These are phyloP conservation scores for Moesziomyces globuligerus DNA, from an alignment of 1,284 basidiomycete species.

Conservation along the genomic window DNA sequence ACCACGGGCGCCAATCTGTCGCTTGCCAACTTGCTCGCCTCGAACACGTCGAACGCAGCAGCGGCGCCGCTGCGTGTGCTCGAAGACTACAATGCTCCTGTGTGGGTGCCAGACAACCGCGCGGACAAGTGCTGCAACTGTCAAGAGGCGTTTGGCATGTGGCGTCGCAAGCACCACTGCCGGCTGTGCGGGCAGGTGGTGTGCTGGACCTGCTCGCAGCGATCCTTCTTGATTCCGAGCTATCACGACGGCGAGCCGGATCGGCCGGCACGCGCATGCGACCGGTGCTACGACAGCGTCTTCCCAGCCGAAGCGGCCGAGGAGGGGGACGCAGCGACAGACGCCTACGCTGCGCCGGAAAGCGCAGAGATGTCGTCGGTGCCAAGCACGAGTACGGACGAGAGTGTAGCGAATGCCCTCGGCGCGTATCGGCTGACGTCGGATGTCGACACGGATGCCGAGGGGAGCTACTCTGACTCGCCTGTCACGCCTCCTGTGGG, in stretches of 20 bases:
- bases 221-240: conserved; percentile 64
- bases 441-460: conserved; percentile 21
- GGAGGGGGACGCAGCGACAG: conserved; percentile 10
- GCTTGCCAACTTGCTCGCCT: conserved; percentile 30
- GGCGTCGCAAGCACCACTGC: conserved; percentile 87
- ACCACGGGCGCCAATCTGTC: conserved; percentile 25
- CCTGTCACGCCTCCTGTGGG: conserved; percentile 30
- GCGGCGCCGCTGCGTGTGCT: conserved; percentile 68
- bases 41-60: conserved; percentile 17
- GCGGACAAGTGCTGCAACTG: conserved; percentile 86
- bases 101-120: conserved; percentile 89
- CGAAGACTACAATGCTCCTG: conserved; percentile 87
- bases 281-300: conserved; percentile 83
- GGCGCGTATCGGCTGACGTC: conserved; percentile 15
- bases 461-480: conserved; percentile 23
- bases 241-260: conserved; percentile 60
- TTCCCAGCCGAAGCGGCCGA: conserved; percentile 70
- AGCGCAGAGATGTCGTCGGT: conserved; percentile 39
- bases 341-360: conserved; percentile 4
- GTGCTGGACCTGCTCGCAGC: conserved; percentile 75
- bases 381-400: conserved; percentile 36
- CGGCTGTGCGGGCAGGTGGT: conserved; percentile 87
- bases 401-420: conserved; percentile 18
- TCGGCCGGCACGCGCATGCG: conserved; percentile 82
- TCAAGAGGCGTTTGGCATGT: conserved; percentile 79